A percentile compares a stretch with the other conserved stretches of the same genome.
Conservation (phyloP, 176 grass and related monocot genomes). For the Phoenix roebelenii region DNA sequence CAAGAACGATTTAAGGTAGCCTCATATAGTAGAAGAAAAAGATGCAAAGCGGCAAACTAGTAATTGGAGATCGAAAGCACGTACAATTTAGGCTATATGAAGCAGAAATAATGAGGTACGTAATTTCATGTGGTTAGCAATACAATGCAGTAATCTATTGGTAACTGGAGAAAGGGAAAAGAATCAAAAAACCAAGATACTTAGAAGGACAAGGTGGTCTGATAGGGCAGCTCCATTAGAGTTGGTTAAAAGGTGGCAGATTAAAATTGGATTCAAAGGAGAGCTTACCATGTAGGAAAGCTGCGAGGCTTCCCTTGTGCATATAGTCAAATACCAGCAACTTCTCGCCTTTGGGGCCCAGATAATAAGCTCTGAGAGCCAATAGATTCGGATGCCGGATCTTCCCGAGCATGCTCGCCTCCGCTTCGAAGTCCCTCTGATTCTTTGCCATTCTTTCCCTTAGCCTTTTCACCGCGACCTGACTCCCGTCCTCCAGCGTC, state of each 20-base stretch:
- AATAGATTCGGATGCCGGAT: conserved; percentile 76
- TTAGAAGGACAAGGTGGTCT: background rate
- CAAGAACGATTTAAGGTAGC: no score
- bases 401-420: conserved; percentile 67
- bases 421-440: conserved; percentile 81
- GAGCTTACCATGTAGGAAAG: conserved; percentile 78
- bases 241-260: background rate
- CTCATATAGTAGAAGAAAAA: no score
- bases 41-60: no score
- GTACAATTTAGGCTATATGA: no score
- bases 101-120: no score
- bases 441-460: conserved; percentile 87
- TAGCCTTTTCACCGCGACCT: conserved; percentile 81
- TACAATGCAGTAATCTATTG: no score
- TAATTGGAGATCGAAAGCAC: no score
- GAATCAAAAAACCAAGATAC: no score
- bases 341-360: conserved; percentile 95
- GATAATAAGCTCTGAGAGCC: conserved; percentile 62
- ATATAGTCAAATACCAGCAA: conserved; percentile 94
- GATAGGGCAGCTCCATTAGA: background rate
- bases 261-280: background rate
- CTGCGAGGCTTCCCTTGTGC: conserved; percentile 74
- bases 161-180: no score
- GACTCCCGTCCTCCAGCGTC: conserved; percentile 74
- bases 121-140: no score